Evolutionary conservation across 139 green algal genomes (phyloP).

Genomic region (Yamagishiella unicocca): DNA sequence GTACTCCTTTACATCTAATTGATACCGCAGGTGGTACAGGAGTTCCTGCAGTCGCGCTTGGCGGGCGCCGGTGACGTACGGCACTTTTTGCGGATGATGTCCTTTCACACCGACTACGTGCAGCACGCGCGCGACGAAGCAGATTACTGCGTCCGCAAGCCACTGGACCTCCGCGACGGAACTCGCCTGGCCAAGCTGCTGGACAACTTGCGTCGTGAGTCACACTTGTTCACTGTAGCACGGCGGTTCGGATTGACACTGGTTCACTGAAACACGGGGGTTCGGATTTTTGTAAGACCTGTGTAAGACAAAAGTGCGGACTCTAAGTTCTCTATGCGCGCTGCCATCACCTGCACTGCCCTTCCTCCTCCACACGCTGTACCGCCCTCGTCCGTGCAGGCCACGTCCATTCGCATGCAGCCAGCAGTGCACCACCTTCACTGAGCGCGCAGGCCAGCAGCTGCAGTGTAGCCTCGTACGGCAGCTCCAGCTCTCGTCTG

Average conservation of each 20-base stretch:
- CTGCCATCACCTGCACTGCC: too few relatives aligned
- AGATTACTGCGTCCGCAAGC: slow-evolving; percentile 75
- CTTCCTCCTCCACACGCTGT: too few relatives aligned
- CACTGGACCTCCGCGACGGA: slow-evolving; percentile 52
- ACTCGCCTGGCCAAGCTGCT: slow-evolving; percentile 39
- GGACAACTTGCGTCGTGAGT: slow-evolving; percentile 26
- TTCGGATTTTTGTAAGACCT: too few relatives aligned
- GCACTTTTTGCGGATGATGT: slow-evolving; percentile 77
- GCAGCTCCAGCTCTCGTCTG: background rate
- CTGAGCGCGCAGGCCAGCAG: background rate
- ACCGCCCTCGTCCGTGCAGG: too few relatives aligned
- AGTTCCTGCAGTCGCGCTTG: slow-evolving; percentile 75
- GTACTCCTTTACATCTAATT: background rate
- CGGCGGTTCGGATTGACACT: too few relatives aligned
- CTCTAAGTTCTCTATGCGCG: too few relatives aligned
- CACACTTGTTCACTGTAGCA: too few relatives aligned
- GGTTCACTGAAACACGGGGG: too few relatives aligned
- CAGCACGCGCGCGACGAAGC: slow-evolving; percentile 70
- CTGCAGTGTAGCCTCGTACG: background rate
- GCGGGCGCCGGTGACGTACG: slow-evolving; percentile 81
- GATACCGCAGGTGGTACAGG: slow-evolving; percentile 70
- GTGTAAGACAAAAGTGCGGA: too few relatives aligned
- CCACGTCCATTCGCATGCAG: background rate
- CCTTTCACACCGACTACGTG: slow-evolving; percentile 70
- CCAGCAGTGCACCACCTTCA: too few relatives aligned